Percentiles rank a stretch among this genome's conserved stretches.
Conservation (phyloP, 1,284 basidiomycete genomes). For the Flammula alnicola region DNA sequence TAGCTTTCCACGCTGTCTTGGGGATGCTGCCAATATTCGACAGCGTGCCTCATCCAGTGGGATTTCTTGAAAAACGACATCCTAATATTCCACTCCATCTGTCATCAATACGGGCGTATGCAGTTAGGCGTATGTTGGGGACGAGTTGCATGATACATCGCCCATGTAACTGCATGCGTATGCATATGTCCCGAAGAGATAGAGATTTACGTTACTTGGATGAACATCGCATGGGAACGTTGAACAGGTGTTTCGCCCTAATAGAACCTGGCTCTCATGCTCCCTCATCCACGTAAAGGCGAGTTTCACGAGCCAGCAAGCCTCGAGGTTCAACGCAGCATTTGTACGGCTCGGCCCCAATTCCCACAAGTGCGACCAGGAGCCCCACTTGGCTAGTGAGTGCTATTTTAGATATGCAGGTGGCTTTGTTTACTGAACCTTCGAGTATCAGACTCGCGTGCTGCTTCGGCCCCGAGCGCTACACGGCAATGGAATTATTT, state of each 20-base stretch:
- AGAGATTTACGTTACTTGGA: no score
- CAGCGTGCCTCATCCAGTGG: constrained; percentile 16
- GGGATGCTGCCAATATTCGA: constrained; percentile 3
- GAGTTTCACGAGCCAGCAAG: neutral
- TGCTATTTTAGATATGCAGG: neutral
- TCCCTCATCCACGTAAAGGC: neutral
- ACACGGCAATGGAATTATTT: constrained; percentile 5
- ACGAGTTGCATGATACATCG: neutral
- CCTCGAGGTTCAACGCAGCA: neutral
- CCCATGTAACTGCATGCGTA: no score
- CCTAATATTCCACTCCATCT: no score
- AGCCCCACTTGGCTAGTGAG: neutral
- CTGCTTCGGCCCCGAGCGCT: no score
- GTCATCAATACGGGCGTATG: no score
- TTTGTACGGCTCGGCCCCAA: neutral
- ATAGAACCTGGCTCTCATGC: neutral
- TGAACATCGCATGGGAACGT: no score
- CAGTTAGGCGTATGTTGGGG: no score
- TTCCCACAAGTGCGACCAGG: neutral
- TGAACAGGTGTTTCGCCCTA: no score
- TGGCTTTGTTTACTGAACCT: neutral
- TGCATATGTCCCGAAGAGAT: no score
- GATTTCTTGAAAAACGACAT: no score
- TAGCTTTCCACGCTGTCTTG: constrained; percentile 20
- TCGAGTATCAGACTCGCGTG: neutral